Evolutionary conservation across 148 eudicot genomes (phyloP), one percentile per base, ranked within the genome.

Genomic region (Nepenthes mirabilis): DNA sequence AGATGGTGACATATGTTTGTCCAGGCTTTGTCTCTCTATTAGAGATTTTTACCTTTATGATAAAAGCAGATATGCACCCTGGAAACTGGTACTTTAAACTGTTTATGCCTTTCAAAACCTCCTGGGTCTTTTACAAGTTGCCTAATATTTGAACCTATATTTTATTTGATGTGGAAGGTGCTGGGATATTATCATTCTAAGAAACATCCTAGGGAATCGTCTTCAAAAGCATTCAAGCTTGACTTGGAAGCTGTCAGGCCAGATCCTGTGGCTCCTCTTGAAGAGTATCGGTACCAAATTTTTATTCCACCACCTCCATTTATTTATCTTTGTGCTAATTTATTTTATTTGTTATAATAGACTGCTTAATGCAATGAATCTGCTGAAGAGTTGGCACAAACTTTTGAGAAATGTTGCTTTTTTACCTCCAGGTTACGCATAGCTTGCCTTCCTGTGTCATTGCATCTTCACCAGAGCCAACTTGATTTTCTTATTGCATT

Each of bases 381-480:
- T 23, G 23, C 23, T 23, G 23, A 23, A 23, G 23, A 23, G 23
- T 23, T 23, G 23, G 23, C 23, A 23, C 23, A 23, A 23, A 23
- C 23, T 23, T 23, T 23, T 23, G 23, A 23, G 45, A 3, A 40
- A 40, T 40, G 45, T 8, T 40, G 45, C 5, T 52, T 12, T 56
- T 37, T 34, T 47, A 23, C 63, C 52, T 82, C 57, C 83, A 91
- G 98, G 79, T 71, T 91, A 65, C 76, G 74, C 6, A 45, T 88
- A 52, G 84, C 95, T 50, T 65, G 82, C 37, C 95, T 85, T 79
- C 98, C 98, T 40, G 47, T 93, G 70, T 71, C 80, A 56, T 73
- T 93, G 82, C 96, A 93, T 82, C 98, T 93, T 81, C 98, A 93
- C 62, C 98, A 88, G 70, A 79, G 72, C 71, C 98, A 93, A 71